Evolutionary conservation across 2,329 filamentous ascomycete genomes (phyloP), one percentile per base, ranked within the genome.

Genomic region (Davidsoniella eucalypti): DNA sequence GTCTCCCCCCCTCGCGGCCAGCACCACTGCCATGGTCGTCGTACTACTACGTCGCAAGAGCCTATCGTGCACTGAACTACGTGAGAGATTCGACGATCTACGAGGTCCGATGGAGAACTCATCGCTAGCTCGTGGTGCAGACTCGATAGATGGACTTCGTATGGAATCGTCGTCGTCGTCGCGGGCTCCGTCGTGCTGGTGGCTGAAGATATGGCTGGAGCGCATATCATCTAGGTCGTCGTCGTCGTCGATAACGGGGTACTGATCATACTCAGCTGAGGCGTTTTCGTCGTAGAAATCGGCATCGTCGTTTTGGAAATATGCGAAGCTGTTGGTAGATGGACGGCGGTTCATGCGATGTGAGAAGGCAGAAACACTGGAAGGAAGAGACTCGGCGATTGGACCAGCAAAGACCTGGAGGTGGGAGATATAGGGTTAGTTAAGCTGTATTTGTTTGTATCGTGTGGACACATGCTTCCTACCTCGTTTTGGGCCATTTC

Each of bases 401-500:
- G 90, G 92, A 5, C 92, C 92, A 21, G 90, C 82, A 66, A 90
- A 98, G 44, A 94, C 76, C 73, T 78, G 51, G 36, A 45, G 50
- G 16, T 16, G n/a, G 14, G 44, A 48, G 51, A 45, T 48, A 54
- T n/a, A 40, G 36, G 26, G 42, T 47, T 54, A 39, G 33, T 21
- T 47, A 4, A 26, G 9, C 21, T 3, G 33, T 23, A 5, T 43
- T 2, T 37, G 14, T 17, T 5, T 14, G 21, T 17, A 17, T 25
- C 21, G 16, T 29, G 23, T 12, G 17, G 21, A 16, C 18, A 7
- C 10, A 46, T 45, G 37, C 21, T 39, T 47, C 56, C 52, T 59
- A 92, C 85, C 76, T 96, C 90, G 63, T 94, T 86, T 47, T 93
- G 87, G 17, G 92, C 90, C 92, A 98, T 96, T 63, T 95, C 87